A percentile compares a stretch with the other conserved stretches of the same genome.
Evolutionary conservation across 768 basidiomycete species (phyloP).

Genomic region (Lactarius trivialis): DNA sequence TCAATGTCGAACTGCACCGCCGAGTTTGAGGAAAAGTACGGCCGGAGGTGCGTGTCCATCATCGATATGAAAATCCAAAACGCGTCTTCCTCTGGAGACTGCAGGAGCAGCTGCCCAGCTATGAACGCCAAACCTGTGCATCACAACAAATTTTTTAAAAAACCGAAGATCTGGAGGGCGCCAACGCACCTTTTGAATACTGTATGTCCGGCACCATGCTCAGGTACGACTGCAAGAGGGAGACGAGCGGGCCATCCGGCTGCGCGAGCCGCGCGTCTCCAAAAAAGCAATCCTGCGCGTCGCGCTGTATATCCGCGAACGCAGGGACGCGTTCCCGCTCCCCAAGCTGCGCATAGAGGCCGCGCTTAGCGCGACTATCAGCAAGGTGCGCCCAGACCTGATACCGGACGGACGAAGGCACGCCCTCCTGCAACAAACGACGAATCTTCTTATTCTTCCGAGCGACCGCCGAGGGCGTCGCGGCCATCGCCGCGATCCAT

Average conservation of each 20-base stretch:
- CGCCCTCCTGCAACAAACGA: constrained; percentile 64
- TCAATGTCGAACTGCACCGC: constrained; percentile 70
- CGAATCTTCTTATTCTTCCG: constrained; percentile 76
- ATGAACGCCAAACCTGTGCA: constrained; percentile 58
- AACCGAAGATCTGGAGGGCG: too few relatives aligned
- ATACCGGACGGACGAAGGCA: constrained; percentile 78
- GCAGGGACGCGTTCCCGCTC: constrained; percentile 46
- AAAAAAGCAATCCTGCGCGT: constrained; percentile 47
- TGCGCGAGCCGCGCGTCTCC: constrained; percentile 55
- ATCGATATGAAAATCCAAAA: constrained; percentile 87
- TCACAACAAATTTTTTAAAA: background rate
- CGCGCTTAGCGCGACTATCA: constrained; percentile 65
- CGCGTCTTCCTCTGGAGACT: constrained; percentile 81
- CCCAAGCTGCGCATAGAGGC: constrained; percentile 60
- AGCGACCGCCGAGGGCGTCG: constrained; percentile 52
- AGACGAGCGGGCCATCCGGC: constrained; percentile 48
- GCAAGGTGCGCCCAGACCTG: constrained; percentile 78
- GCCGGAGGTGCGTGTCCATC: constrained; percentile 78
- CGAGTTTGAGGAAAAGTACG: constrained; percentile 58
- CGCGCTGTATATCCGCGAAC: constrained; percentile 50
- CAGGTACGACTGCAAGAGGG: constrained; percentile 60
- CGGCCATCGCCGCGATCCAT: constrained; percentile 63
- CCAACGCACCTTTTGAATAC: constrained; percentile 54
- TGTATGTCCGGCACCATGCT: constrained; percentile 81
- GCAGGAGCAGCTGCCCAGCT: constrained; percentile 62